Percentiles rank a stretch among this genome's conserved stretches.
Evolutionary conservation across 225 moss, liverwort and hornwort genomes (phyloP).

Genomic region (Polytrichum formosum): DNA sequence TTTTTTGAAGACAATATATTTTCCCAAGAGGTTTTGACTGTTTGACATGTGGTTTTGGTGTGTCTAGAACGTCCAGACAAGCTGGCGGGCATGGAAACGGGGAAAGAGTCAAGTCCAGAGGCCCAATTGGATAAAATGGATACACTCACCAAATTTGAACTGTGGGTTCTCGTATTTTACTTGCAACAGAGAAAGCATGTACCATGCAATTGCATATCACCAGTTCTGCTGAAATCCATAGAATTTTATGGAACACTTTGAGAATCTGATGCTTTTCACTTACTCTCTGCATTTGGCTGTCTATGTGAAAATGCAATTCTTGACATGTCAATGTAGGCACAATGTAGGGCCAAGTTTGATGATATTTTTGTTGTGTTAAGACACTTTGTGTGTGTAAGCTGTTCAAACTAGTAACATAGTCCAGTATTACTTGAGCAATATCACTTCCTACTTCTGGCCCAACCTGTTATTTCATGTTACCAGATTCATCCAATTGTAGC

Average conservation of each 20-base stretch:
- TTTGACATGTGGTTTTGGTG: constrained; percentile 23
- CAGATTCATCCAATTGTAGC: not conserved
- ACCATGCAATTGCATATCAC: not conserved
- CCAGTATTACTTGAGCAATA: not conserved
- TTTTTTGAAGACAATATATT: too few species aligned
- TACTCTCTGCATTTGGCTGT: too few species aligned
- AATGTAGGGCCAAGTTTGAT: too few species aligned
- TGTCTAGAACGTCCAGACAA: constrained; percentile 39
- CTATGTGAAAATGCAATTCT: too few species aligned
- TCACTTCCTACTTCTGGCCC: not conserved
- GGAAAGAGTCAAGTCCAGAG: constrained; percentile 22
- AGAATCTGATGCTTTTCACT: too few species aligned
- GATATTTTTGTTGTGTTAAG: too few species aligned
- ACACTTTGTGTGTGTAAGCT: not conserved
- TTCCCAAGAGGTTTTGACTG: constrained; percentile 7
- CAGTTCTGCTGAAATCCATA: not conserved
- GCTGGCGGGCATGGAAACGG: constrained; percentile 21
- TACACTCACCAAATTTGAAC: constrained; percentile 36
- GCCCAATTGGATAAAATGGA: constrained; percentile 34
- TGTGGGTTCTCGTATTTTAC: constrained; percentile 23
- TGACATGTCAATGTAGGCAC: too few species aligned
- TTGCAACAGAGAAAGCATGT: not conserved
- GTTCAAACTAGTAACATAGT: not conserved
- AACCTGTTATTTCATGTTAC: not conserved
- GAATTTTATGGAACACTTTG: too few species aligned